Conservation (phyloP, 176 grass and related monocot species). For the Ampelocalamus luodianensis region DNA sequence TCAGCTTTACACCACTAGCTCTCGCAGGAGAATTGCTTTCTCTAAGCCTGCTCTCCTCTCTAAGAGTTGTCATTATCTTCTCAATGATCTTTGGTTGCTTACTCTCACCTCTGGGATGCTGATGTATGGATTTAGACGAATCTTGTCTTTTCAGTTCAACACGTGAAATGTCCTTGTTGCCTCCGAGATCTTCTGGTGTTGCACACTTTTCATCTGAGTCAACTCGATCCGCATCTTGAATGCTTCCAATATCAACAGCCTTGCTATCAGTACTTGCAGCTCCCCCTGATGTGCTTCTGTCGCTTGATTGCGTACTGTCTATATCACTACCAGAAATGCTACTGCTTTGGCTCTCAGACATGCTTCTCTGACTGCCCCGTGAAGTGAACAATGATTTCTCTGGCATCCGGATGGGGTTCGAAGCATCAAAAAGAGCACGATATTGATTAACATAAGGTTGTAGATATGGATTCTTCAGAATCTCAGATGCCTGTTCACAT, state of each 20-base stretch:
- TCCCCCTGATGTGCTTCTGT: constrained; percentile 59
- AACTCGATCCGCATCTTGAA: constrained; percentile 42
- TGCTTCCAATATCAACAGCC: constrained; percentile 22
- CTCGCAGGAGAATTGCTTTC: constrained; percentile 67
- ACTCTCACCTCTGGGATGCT: constrained; percentile 59
- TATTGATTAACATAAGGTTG: constrained; percentile 81
- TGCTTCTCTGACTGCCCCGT: constrained; percentile 53
- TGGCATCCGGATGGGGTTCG: constrained; percentile 43
- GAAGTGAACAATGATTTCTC: constrained; percentile 58
- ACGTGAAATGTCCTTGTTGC: constrained; percentile 44
- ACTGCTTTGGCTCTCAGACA: constrained; percentile 84
- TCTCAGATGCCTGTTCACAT: constrained; percentile 79
- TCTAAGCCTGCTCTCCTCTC: constrained; percentile 73
- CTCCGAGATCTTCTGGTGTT: constrained; percentile 50
- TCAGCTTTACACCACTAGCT: constrained; percentile 50
- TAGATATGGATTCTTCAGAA: constrained; percentile 80
- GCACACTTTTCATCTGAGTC: constrained; percentile 36
- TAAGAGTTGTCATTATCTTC: constrained; percentile 77
- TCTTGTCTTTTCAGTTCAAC: constrained; percentile 61
- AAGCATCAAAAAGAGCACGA: constrained; percentile 56
- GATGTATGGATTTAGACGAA: constrained; percentile 56
- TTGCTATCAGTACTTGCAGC: constrained; percentile 52
- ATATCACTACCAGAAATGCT: constrained; percentile 85
- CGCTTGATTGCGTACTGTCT: constrained; percentile 69
- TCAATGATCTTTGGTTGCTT: constrained; percentile 85